Percentiles rank a stretch among this genome's conserved stretches.
These are phyloP conservation scores for Arthonia radiata DNA, from an alignment of 495 filamentous ascomycete species.

Conservation along the genomic window DNA sequence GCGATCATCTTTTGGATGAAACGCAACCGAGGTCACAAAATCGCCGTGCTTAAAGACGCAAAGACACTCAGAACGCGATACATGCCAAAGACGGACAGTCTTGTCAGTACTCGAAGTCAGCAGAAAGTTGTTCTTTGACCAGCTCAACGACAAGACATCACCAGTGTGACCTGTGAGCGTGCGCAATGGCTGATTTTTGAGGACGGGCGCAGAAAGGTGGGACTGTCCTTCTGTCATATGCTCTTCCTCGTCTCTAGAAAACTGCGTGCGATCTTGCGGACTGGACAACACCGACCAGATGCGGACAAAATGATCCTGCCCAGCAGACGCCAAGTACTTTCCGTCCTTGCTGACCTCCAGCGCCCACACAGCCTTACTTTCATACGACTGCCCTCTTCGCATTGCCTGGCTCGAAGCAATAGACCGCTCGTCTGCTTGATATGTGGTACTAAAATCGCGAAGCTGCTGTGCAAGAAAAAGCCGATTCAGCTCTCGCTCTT, in stretches of 20 bases:
- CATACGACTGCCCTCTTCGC: no score
- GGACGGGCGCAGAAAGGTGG: conserved; percentile 74
- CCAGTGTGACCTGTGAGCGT: conserved; percentile 71
- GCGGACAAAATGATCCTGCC: conserved; percentile 64
- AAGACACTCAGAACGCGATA: conserved; percentile 62
- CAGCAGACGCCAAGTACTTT: conserved; percentile 68
- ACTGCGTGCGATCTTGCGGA: conserved; percentile 44
- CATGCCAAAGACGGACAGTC: conserved; percentile 87
- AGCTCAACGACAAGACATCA: conserved; percentile 77
- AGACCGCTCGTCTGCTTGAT: no score
- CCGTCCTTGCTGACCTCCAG: conserved; percentile 85
- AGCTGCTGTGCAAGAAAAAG: conserved; percentile 86
- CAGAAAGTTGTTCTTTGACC: conserved; percentile 98
- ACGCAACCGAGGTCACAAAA: conserved; percentile 83
- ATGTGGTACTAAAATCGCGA: no score
- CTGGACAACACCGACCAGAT: conserved; percentile 80
- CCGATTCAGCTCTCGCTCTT: conserved; percentile 54
- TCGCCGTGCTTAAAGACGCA: conserved; percentile 94
- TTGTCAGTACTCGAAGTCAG: conserved; percentile 97
- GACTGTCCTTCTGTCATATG: conserved; percentile 19
- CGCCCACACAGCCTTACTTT: conserved; percentile 56
- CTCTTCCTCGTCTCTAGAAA: conserved; percentile 49
- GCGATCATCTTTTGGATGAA: conserved; percentile 83
- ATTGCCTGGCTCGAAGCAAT: no score
- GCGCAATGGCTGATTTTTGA: conserved; percentile 46